These are phyloP conservation scores for Aureobasidium sp. DNA, from an alignment of 2,329 filamentous ascomycete species.

Conservation along the genomic window DNA sequence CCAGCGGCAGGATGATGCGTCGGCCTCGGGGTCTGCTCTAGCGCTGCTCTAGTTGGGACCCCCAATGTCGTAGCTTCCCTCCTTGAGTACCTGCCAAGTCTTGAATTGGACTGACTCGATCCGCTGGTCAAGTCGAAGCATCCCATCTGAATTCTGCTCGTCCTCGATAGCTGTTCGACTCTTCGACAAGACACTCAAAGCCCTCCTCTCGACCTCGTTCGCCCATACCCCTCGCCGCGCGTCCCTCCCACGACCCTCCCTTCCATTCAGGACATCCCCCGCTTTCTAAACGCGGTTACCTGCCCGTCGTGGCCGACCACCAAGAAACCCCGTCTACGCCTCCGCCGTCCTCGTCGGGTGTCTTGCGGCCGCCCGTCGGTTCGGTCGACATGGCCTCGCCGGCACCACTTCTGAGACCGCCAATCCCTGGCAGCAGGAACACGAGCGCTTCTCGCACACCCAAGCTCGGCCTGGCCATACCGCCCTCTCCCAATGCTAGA, in stretches of 20 bases:
- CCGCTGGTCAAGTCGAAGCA: background rate
- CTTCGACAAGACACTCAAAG: background rate
- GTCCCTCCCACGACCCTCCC: background rate
- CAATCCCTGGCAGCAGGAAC: conserved; percentile 63
- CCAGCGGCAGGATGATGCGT: conserved; percentile 9
- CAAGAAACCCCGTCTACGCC: conserved; percentile 19
- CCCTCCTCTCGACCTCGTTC: background rate
- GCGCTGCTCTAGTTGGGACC: background rate
- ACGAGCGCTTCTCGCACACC: conserved; percentile 60
- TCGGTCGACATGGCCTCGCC: conserved; percentile 61
- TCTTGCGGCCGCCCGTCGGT: conserved; percentile 10
- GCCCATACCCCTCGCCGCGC: background rate
- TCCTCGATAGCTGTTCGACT: background rate
- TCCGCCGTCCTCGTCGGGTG: conserved; percentile 15
- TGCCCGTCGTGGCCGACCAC: conserved; percentile 29
- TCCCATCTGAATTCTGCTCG: background rate
- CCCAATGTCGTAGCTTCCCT: conserved; percentile 10
- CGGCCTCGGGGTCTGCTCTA: background rate
- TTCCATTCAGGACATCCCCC: background rate
- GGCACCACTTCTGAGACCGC: conserved; percentile 74
- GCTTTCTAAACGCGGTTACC: background rate
- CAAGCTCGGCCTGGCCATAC: conserved; percentile 81
- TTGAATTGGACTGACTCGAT: conserved; percentile 6
- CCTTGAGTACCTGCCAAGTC: conserved; percentile 12
- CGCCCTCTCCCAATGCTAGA: conserved; percentile 75